phyloP scores from a whole-genome alignment of 1,284 basidiomycete species.

The Rhodofomes roseus region DNA sequence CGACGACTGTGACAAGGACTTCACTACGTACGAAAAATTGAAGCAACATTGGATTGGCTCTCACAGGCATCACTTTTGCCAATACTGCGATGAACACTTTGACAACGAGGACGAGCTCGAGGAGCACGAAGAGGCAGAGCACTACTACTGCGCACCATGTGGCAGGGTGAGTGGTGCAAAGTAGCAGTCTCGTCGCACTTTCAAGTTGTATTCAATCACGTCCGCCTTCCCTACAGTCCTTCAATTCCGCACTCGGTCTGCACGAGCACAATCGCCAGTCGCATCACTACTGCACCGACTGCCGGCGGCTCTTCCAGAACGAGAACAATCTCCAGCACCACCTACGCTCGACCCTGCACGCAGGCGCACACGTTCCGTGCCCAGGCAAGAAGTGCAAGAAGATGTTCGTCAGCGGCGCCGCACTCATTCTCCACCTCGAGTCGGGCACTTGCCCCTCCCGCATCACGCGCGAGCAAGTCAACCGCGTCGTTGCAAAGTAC shows the following conservation, averaged over 20 bases:
- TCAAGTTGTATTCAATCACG: slow-evolving; percentile 30
- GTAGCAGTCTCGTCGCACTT: background rate
- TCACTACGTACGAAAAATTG: slow-evolving; percentile 24
- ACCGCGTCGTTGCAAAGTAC: slow-evolving; percentile 21
- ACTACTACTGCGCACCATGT: slow-evolving; percentile 41
- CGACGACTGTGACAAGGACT: slow-evolving; percentile 33
- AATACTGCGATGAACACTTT: slow-evolving; percentile 35
- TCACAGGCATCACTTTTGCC: slow-evolving; percentile 39
- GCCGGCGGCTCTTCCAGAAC: slow-evolving; percentile 37
- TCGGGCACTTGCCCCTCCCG: slow-evolving; percentile 29
- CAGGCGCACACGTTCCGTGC: slow-evolving; percentile 16
- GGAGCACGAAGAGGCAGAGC: slow-evolving; percentile 21
- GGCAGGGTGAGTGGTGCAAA: slow-evolving; percentile 21
- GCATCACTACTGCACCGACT: slow-evolving; percentile 48
- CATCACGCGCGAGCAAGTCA: slow-evolving; percentile 26
- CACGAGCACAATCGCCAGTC: slow-evolving; percentile 45
- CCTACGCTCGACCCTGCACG: slow-evolving; percentile 18
- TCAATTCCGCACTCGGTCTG: slow-evolving; percentile 24
- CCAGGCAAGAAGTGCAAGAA: slow-evolving; percentile 19
- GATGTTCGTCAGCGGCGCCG: slow-evolving; percentile 27
- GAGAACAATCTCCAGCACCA: slow-evolving; percentile 19
- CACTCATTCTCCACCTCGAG: slow-evolving; percentile 32
- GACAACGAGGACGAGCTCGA: slow-evolving; percentile 9
- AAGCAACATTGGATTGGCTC: slow-evolving; percentile 39
- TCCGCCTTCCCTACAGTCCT: slow-evolving; percentile 1